phyloP scores from a whole-genome alignment of 2,329 filamentous ascomycete species.

The Thyridium curvatum region DNA sequence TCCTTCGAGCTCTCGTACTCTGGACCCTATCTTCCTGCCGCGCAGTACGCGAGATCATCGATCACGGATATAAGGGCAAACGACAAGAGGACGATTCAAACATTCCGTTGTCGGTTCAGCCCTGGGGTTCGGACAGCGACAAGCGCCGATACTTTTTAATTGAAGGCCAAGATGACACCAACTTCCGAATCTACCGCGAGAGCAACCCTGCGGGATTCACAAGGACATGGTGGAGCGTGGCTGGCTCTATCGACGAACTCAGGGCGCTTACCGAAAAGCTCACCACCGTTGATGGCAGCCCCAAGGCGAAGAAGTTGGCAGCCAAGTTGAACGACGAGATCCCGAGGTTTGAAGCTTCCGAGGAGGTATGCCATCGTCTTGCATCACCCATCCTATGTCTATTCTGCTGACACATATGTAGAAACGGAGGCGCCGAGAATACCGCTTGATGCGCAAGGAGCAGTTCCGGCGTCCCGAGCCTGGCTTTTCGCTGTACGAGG shows the following conservation, averaged over 20 bases:
- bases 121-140: constrained; percentile 75
- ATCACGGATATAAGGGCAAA: constrained; percentile 80
- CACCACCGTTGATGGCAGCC: constrained; percentile 68
- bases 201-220: constrained; percentile 74
- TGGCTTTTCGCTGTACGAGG: constrained; percentile 91
- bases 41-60: constrained; percentile 71
- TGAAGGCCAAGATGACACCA: constrained; percentile 89
- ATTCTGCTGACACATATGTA: constrained; percentile 23
- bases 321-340: constrained; percentile 74
- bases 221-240: constrained; percentile 86
- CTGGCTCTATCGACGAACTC: constrained; percentile 84
- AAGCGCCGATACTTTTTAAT: constrained; percentile 91
- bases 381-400: neutral
- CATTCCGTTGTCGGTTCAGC: constrained; percentile 75
- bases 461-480: constrained; percentile 82
- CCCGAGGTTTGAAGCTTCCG: constrained; percentile 85
- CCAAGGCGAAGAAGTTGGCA: constrained; percentile 71
- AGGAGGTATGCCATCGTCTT: constrained; percentile 57
- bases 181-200: constrained; percentile 90
- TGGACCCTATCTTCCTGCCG: constrained; percentile 92
- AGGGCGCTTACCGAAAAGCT: constrained; percentile 70
- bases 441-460: constrained; percentile 78
- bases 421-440: constrained; percentile 92
- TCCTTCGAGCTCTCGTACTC: constrained; percentile 75
- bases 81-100: constrained; percentile 76